Conservation (phyloP, 106 monocot genomes). For the Cymbidium sinense region DNA sequence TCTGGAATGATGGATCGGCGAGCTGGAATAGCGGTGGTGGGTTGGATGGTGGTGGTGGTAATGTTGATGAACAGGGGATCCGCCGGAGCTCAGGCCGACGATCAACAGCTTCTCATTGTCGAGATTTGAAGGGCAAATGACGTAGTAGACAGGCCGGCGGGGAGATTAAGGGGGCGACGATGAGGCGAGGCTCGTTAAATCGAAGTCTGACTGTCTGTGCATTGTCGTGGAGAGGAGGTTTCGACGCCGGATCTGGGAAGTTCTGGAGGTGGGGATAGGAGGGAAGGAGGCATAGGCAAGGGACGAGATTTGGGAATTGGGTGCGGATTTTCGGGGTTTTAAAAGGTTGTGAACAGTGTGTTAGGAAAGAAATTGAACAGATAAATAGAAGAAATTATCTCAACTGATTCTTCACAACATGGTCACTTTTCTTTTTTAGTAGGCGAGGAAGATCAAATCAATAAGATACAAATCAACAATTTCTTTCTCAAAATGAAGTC, state of each 20-base stretch:
- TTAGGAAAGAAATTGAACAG: too few species aligned
- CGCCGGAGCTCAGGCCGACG: slow-evolving; percentile 37
- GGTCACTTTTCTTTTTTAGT: too few species aligned
- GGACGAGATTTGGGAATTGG: too few species aligned
- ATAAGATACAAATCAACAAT: too few species aligned
- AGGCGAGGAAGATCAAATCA: too few species aligned
- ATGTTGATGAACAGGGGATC: slow-evolving; percentile 40
- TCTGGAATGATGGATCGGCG: slow-evolving; percentile 63
- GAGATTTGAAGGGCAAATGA: slow-evolving; percentile 64
- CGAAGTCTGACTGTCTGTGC: slow-evolving; percentile 82
- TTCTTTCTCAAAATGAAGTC: too few species aligned
- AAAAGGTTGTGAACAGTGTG: too few species aligned
- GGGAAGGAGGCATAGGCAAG: too few species aligned
- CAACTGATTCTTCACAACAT: too few species aligned
- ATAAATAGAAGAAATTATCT: too few species aligned
- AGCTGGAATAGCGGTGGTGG: slow-evolving; percentile 35
- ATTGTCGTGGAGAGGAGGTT: not conserved
- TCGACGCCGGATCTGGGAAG: not conserved
- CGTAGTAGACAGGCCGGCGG: slow-evolving; percentile 69
- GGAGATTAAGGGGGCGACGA: slow-evolving; percentile 85
- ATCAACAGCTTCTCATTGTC: slow-evolving; percentile 56
- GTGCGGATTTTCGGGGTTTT: too few species aligned
- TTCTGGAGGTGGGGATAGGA: too few species aligned
- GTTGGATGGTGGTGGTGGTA: slow-evolving; percentile 38
- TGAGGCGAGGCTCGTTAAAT: slow-evolving; percentile 80